A percentile compares a stretch with the other conserved stretches of the same genome.
phyloP scores from a whole-genome alignment of 352 stramenopile species.

The Globisporangium lucens region DNA sequence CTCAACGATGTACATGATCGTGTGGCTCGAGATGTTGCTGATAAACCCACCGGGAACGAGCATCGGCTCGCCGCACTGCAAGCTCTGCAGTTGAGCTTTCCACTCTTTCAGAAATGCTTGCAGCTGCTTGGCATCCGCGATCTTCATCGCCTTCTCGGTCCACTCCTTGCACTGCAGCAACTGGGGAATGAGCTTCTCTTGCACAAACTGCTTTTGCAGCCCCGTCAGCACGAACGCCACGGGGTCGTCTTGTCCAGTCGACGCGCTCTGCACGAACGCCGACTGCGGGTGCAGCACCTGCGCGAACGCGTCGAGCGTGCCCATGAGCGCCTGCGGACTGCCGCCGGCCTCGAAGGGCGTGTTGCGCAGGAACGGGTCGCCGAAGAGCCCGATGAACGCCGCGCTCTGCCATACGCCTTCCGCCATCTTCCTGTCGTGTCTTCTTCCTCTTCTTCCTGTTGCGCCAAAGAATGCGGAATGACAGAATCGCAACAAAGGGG shows the following conservation, averaged over 20 bases:
- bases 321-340: slow-evolving; percentile 59
- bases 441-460: not conserved
- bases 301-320: slow-evolving; percentile 36
- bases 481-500: not conserved
- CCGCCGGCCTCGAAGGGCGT: slow-evolving; percentile 78
- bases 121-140: slow-evolving; percentile 61
- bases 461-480: slow-evolving; percentile 1
- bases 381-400: slow-evolving; percentile 72
- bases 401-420: slow-evolving; percentile 59
- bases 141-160: slow-evolving; percentile 52
- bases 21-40: slow-evolving; percentile 66
- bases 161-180: slow-evolving; percentile 48
- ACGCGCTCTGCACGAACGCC: slow-evolving; percentile 4
- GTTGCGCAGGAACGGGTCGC: slow-evolving; percentile 71
- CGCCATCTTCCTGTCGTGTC: slow-evolving; percentile 9
- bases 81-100: slow-evolving; percentile 46
- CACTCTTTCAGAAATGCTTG: slow-evolving; percentile 67
- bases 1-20: slow-evolving; percentile 83
- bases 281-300: slow-evolving; percentile 36
- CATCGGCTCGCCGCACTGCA: slow-evolving; percentile 44
- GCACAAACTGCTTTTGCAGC: slow-evolving; percentile 50
- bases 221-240: slow-evolving; percentile 49
- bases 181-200: slow-evolving; percentile 48
- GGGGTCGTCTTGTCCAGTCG: slow-evolving; percentile 21
- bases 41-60: slow-evolving; percentile 78